Evolutionary conservation across 805 yeast species (phyloP), one percentile per base, ranked within the genome.

Genomic region (Starmerella floris): DNA sequence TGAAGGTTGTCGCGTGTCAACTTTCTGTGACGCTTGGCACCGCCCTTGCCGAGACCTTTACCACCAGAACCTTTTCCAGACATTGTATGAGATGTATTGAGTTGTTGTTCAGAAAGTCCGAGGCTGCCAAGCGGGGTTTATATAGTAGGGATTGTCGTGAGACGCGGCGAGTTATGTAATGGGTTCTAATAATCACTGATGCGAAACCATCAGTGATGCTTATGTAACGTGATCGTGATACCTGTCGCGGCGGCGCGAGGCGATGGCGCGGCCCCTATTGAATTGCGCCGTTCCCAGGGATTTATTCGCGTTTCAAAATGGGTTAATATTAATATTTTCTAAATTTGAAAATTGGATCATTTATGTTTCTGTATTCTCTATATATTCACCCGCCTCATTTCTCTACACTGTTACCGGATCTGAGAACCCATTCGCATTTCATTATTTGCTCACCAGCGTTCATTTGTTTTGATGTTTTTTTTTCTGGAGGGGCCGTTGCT

Each of bases 11-110:
- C 98, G 77, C 97, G 87, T 56, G 87, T 76, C 71, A 88, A 83
- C 83, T 87, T 87, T 79, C 97, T 84, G 85, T 88, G 98, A 73
- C 98, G 85, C 80, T 88, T 88, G 62, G 98, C 98, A 75, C 98
- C 98, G 73, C 96, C 97, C 75, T 91, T 91, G 65, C 98, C 98
- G 62, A 91, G 77, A 73, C 98, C 98, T 83, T 91, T 91, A 66
- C 97, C 98, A 66, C 97, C 97, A 84, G 91, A 88, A 65, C 98
- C 98, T 78, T 96, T 87, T 69, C 97, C 95, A 67, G 95, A 84
- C 95, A 85, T 85, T 64, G 54, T 36, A 25, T 34, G 25, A n/a
- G 31, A n/a, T 73, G 56, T 35, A 33, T 42, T 34, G 31, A 37
- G 39, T 30, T 37, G 15, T 19, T 23, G 28, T 23, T 9, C 15